These are phyloP conservation scores for Cudoniella acicularis DNA, from an alignment of 495 filamentous ascomycete genomes.

Conservation along the genomic window DNA sequence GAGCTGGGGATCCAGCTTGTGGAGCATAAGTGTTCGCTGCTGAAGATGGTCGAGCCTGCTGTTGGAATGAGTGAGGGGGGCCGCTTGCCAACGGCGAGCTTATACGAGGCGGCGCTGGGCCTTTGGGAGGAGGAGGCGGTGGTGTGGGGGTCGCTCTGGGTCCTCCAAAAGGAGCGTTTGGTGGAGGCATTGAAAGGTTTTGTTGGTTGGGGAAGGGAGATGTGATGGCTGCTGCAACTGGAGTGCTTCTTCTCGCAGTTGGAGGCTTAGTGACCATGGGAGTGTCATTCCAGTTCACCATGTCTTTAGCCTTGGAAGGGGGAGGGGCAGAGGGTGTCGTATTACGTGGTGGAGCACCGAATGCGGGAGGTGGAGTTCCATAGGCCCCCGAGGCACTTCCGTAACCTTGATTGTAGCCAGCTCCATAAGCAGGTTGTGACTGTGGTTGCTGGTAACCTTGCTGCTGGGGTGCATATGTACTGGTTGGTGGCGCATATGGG, in stretches of 20 bases:
- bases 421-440: slow-evolving; percentile 16
- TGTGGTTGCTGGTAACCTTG: slow-evolving; percentile 23
- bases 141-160: slow-evolving; percentile 41
- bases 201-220: slow-evolving; percentile 66
- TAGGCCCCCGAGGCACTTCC: slow-evolving; percentile 1
- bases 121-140: slow-evolving; percentile 57
- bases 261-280: slow-evolving; percentile 79
- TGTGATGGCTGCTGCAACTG: slow-evolving; percentile 55
- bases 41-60: slow-evolving; percentile 51
- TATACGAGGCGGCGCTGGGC: slow-evolving; percentile 45
- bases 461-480: slow-evolving; percentile 26
- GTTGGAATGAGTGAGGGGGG: slow-evolving; percentile 44
- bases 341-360: slow-evolving; percentile 30
- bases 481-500: slow-evolving; percentile 56
- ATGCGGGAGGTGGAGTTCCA: slow-evolving; percentile 31
- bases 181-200: slow-evolving; percentile 36
- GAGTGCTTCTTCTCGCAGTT: slow-evolving; percentile 65
- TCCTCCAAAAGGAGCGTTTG: slow-evolving; percentile 40
- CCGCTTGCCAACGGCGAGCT: slow-evolving; percentile 49
- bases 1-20: slow-evolving; percentile 42
- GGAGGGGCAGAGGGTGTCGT: slow-evolving; percentile 60
- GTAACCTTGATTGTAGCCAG: slow-evolving; percentile 3
- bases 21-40: slow-evolving; percentile 74
- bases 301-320: slow-evolving; percentile 66
- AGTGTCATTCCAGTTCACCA: slow-evolving; percentile 89